These are phyloP conservation scores for Pseudonitzschia multiseries DNA, from an alignment of 108 stramenopile species.

Conservation along the genomic window DNA sequence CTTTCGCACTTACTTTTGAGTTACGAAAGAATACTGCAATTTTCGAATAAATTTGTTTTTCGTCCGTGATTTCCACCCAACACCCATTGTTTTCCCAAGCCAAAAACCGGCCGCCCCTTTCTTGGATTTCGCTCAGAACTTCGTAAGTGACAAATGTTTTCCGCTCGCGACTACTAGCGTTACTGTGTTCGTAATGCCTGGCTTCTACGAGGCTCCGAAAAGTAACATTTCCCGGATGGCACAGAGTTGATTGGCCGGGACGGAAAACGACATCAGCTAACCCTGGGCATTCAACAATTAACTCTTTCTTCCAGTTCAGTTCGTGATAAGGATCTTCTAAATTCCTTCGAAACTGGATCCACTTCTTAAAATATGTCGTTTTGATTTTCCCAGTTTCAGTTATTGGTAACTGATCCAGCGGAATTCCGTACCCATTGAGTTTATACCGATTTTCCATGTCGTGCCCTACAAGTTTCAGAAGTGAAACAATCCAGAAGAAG, in stretches of 20 bases:
- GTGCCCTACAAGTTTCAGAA: not conserved
- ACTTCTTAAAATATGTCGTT: not conserved
- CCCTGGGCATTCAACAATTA: constrained; percentile 2
- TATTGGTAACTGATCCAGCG: constrained; percentile 18
- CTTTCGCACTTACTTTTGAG: constrained; percentile 2
- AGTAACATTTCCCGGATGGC: constrained; percentile 1
- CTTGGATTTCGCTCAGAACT: not conserved
- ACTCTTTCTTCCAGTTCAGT: not conserved
- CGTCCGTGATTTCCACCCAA: constrained; percentile 4
- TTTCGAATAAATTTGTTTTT: not conserved
- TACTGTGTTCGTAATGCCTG: constrained; percentile 4
- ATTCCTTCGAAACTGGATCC: constrained; percentile 2
- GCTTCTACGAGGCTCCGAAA: constrained; percentile 15
- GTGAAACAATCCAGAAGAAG: not conserved
- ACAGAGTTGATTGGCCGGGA: not conserved
- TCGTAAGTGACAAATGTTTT: not conserved
- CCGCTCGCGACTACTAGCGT: not conserved
- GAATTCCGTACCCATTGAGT: constrained; percentile 28
- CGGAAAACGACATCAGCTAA: not conserved
- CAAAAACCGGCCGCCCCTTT: not conserved
- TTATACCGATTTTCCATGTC: constrained; percentile 14
- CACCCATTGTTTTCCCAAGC: not conserved
- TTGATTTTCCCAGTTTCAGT: constrained; percentile 13
- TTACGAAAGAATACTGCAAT: constrained; percentile 16
- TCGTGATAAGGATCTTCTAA: not conserved